Evolutionary conservation across 768 basidiomycete species (phyloP).

Genomic region (Kwoniella sp.): DNA sequence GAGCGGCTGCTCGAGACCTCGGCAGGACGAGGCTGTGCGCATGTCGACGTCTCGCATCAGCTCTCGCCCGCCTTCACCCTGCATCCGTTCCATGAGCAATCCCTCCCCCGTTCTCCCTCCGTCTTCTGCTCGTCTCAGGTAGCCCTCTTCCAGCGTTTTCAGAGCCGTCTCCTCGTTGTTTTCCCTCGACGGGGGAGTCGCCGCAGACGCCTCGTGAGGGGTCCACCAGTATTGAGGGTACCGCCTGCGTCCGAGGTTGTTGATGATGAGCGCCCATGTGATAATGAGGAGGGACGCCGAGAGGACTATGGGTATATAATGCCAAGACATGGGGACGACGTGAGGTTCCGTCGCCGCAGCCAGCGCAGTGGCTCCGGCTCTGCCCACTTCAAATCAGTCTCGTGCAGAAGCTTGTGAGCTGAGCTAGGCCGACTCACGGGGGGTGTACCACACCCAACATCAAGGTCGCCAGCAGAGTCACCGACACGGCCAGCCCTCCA

Average conservation of each 20-base stretch:
- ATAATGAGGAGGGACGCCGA: conserved; percentile 26
- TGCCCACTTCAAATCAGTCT: background rate
- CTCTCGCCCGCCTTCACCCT: conserved; percentile 4
- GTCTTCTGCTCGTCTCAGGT: conserved; percentile 2
- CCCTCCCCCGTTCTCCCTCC: conserved; percentile 1
- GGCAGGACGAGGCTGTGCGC: no score
- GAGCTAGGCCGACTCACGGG: conserved; percentile 24
- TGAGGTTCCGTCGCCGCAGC: conserved; percentile 19
- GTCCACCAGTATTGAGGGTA: conserved; percentile 37
- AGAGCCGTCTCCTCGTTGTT: conserved; percentile 2
- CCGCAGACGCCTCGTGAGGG: conserved; percentile 9
- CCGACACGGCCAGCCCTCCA: conserved; percentile 26
- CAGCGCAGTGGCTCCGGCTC: conserved; percentile 37
- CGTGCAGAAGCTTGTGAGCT: background rate
- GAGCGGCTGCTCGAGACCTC: no score
- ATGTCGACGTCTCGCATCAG: no score
- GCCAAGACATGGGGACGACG: conserved; percentile 26
- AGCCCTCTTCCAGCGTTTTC: conserved; percentile 7
- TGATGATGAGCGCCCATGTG: conserved; percentile 40
- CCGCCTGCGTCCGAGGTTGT: conserved; percentile 37
- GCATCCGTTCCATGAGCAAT: background rate
- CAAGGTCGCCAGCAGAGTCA: conserved; percentile 19
- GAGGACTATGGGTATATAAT: conserved; percentile 23
- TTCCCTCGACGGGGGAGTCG: background rate
- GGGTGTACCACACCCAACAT: conserved; percentile 30